Evolutionary conservation across 768 basidiomycete species (phyloP).

Genomic region (Mycena filopes): DNA sequence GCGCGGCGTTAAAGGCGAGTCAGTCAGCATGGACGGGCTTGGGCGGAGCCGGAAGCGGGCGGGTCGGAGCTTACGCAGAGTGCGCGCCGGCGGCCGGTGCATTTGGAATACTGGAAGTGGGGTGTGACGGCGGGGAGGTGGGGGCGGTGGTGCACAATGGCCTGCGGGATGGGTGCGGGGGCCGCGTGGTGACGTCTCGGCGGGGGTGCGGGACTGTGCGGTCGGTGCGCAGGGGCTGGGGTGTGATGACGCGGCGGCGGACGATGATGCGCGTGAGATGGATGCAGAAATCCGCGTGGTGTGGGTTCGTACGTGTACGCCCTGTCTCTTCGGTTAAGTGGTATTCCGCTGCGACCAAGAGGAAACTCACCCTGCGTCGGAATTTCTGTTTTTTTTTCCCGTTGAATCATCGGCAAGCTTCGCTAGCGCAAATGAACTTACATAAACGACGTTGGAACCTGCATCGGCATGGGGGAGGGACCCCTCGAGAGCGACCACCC

Average conservation of each 20-base stretch:
- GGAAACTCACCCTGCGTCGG: constrained; percentile 16
- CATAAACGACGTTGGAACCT: constrained; percentile 4
- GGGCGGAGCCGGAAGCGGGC: too few relatives aligned
- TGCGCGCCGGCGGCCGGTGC: constrained; percentile 37
- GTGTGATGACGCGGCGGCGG: too few relatives aligned
- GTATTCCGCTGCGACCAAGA: not conserved
- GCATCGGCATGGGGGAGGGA: constrained; percentile 14
- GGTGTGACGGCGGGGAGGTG: constrained; percentile 15
- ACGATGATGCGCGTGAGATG: not conserved
- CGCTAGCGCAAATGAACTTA: constrained; percentile 4
- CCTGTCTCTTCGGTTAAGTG: not conserved
- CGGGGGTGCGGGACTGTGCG: constrained; percentile 9
- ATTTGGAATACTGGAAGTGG: constrained; percentile 36
- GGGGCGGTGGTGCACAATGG: constrained; percentile 10
- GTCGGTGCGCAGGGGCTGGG: not conserved
- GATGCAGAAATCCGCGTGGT: constrained; percentile 23
- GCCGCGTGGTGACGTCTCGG: constrained; percentile 10
- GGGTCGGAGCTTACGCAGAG: constrained; percentile 22
- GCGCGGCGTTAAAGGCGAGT: too few relatives aligned
- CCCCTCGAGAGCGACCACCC: constrained; percentile 17
- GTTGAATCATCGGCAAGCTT: too few relatives aligned
- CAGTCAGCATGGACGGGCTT: too few relatives aligned
- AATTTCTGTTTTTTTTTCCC: constrained; percentile 2
- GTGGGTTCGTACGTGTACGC: constrained; percentile 14
- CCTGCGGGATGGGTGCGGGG: not conserved